These are phyloP conservation scores for Paxillus involutus DNA, from an alignment of 768 basidiomycete genomes.

Conservation along the genomic window DNA sequence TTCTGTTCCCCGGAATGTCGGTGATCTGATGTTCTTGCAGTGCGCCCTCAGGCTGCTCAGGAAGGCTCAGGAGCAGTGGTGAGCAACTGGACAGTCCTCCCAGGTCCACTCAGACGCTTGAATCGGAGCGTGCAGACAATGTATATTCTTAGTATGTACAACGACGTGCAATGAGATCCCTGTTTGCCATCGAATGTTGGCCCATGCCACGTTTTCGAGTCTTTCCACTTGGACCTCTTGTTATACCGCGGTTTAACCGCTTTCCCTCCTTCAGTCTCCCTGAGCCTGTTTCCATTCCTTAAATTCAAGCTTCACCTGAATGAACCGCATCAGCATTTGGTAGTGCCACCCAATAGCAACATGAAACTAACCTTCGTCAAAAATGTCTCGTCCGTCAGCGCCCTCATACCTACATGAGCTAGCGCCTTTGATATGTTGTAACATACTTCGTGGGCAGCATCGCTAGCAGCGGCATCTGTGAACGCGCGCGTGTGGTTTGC, in stretches of 20 bases:
- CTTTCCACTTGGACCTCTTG: not conserved
- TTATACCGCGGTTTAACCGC: too few relatives aligned
- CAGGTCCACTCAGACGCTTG: not conserved
- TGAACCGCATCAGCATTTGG: not conserved
- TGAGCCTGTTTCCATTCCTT: conserved; percentile 40
- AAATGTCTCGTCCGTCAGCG: conserved; percentile 68
- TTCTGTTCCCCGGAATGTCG: not conserved
- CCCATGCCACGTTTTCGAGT: too few relatives aligned
- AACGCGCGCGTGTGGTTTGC: conserved; percentile 80
- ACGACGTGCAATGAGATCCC: not conserved
- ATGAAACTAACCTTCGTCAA: conserved; percentile 46
- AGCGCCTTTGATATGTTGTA: conserved; percentile 70
- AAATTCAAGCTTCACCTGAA: conserved; percentile 49
- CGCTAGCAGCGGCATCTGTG: conserved; percentile 58
- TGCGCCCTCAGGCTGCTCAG: too few relatives aligned
- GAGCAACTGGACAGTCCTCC: conserved; percentile 6
- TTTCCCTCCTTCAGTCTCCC: conserved; percentile 2
- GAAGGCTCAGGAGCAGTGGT: conserved; percentile 60
- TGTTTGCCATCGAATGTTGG: too few relatives aligned
- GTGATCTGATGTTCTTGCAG: conserved; percentile 18
- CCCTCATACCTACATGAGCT: conserved; percentile 67
- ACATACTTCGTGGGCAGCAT: conserved; percentile 63
- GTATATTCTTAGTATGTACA: not conserved
- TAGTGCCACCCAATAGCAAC: not conserved
- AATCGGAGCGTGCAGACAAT: not conserved